Conservation (phyloP, 2,329 filamentous ascomycete genomes). For the Hymenoscyphus fructigenus region DNA sequence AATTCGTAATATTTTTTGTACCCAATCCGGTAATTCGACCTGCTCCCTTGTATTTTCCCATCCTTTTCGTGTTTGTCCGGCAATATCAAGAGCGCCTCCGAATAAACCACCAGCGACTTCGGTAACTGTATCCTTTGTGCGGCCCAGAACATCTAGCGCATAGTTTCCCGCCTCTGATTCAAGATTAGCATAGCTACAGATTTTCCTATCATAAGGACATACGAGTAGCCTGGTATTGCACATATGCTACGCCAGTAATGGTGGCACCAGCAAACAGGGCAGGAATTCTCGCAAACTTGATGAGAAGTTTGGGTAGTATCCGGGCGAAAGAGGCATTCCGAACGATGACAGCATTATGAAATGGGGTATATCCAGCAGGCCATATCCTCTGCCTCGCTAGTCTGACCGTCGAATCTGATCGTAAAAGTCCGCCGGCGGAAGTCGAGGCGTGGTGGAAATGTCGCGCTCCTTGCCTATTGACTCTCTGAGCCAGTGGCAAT, state of each 20-base stretch:
- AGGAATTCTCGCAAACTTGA: conserved; percentile 84
- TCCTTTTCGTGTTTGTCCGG: conserved; percentile 74
- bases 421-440: conserved; percentile 67
- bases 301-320: conserved; percentile 79
- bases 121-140: conserved; percentile 69
- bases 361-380: conserved; percentile 73
- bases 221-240: conserved; percentile 95
- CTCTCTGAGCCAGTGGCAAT: conserved; percentile 64
- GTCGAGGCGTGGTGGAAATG: conserved; percentile 61
- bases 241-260: conserved; percentile 82
- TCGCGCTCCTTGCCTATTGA: conserved; percentile 54
- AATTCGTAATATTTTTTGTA: conserved; percentile 67
- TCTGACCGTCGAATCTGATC: conserved; percentile 62
- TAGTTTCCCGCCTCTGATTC: conserved; percentile 69
- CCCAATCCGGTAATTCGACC: conserved; percentile 72
- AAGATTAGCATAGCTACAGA: neutral
- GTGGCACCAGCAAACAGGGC: conserved; percentile 89
- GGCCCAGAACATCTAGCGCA: conserved; percentile 72
- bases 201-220: conserved; percentile 38
- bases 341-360: conserved; percentile 73
- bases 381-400: conserved; percentile 65
- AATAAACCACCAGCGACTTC: conserved; percentile 69
- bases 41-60: conserved; percentile 83
- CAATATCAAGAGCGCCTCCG: conserved; percentile 70
- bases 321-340: conserved; percentile 65